Conservation (phyloP, 192 early-diverging fungal genomes). For the Jimgerdemannia lactiflua region DNA sequence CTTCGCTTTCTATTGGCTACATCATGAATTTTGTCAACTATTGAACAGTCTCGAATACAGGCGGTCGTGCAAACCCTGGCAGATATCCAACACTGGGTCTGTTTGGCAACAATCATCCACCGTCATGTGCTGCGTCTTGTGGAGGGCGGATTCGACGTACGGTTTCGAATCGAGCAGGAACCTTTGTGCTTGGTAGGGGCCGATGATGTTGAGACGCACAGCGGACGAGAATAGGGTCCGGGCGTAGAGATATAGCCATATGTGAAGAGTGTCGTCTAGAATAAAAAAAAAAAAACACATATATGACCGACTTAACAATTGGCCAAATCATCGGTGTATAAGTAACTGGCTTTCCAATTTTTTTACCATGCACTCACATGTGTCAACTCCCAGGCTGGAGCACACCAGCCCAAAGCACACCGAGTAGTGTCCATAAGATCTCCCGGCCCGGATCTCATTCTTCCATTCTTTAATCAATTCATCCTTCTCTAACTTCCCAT, state of each 20-base stretch:
- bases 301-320: not conserved
- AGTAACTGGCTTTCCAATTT: not conserved
- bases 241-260: conserved; percentile 84
- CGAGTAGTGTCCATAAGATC: conserved; percentile 70
- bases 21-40: conserved; percentile 36
- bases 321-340: too few species aligned
- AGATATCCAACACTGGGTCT: conserved; percentile 68
- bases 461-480: conserved; percentile 32
- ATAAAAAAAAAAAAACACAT: not conserved
- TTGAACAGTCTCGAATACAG: conserved; percentile 78
- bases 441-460: conserved; percentile 24
- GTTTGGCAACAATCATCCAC: conserved; percentile 61
- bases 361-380: conserved; percentile 37
- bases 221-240: conserved; percentile 85
- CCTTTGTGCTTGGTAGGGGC: conserved; percentile 85
- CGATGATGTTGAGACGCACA: conserved; percentile 85
- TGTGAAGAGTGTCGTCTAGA: conserved; percentile 64
- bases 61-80: conserved; percentile 75
- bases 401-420: conserved; percentile 77
- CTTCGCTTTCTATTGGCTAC: too few species aligned
- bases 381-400: conserved; percentile 44
- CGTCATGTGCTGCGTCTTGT: conserved; percentile 44
- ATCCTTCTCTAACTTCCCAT: not conserved
- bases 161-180: conserved; percentile 60
- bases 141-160: conserved; percentile 42